A percentile compares a stretch with the other conserved stretches of the same genome.
Evolutionary conservation across 495 filamentous ascomycete species (phyloP).

Genomic region (Penicillium subrubescens): DNA sequence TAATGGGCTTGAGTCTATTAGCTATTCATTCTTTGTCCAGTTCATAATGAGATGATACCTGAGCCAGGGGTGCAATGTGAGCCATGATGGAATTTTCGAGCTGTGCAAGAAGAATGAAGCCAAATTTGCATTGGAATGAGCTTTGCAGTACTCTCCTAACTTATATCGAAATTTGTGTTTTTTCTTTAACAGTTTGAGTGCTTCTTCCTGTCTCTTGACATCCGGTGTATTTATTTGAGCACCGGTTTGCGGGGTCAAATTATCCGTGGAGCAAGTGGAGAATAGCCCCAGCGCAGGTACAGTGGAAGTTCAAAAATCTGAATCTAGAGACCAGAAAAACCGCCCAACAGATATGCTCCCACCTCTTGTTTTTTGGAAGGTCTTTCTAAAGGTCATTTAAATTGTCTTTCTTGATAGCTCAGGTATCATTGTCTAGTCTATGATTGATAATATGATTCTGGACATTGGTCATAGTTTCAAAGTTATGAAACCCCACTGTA

Average conservation of each 20-base stretch:
- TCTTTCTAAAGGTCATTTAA: no score
- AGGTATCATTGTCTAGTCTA: no score
- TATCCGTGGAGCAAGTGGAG: neutral
- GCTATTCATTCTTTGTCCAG: neutral
- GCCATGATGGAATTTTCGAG: neutral
- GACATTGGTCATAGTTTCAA: no score
- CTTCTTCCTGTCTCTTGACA: neutral
- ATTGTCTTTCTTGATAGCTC: no score
- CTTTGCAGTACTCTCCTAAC: neutral
- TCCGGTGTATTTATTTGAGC: neutral
- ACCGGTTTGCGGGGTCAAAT: neutral
- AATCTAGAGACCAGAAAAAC: no score
- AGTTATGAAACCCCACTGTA: no score
- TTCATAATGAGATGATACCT: neutral
- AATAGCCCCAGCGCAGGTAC: neutral
- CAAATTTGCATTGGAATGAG: neutral
- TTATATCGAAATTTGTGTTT: neutral
- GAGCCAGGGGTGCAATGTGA: constrained; percentile 10
- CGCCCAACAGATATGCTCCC: no score
- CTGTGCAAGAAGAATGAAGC: neutral
- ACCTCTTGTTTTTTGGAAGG: no score
- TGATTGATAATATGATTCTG: no score
- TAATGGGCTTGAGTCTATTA: constrained; percentile 15
- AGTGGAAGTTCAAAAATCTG: no score
- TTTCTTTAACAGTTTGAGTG: neutral